Percentiles rank a stretch among this genome's conserved stretches.
Conservation (phyloP, 306 rosid species). For the Gastrolobium bilobum region DNA sequence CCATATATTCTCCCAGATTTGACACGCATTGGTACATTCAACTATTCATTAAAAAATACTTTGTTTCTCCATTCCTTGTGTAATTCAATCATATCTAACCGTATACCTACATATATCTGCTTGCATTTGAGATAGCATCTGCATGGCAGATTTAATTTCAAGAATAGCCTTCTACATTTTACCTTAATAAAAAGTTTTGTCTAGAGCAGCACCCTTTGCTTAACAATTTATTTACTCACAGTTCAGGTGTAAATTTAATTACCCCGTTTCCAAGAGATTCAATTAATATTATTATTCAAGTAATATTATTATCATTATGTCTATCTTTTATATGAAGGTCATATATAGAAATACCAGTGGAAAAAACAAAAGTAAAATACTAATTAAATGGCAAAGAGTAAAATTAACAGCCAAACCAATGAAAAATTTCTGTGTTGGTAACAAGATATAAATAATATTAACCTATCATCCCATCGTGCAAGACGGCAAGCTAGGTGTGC, state of each 20-base stretch:
- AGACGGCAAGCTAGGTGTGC: slow-evolving; percentile 70
- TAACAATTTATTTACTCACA: background rate
- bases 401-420: slow-evolving; percentile 26
- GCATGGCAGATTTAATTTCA: background rate
- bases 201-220: background rate
- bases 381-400: slow-evolving; percentile 7
- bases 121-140: background rate
- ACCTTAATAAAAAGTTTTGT: background rate
- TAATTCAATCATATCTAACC: background rate
- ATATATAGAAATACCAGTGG: background rate
- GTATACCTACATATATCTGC: background rate
- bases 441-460: slow-evolving; percentile 35
- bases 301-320: background rate
- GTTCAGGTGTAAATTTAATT: background rate
- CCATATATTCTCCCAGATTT: background rate
- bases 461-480: slow-evolving; percentile 83
- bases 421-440: background rate
- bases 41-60: background rate
- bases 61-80: background rate
- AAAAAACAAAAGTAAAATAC: background rate
- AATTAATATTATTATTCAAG: background rate
- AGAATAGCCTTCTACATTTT: background rate
- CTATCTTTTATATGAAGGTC: background rate
- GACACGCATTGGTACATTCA: background rate
- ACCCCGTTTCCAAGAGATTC: background rate